Evolutionary conservation across 106 monocot genomes (phyloP).

Genomic region (Acorus calamus): DNA sequence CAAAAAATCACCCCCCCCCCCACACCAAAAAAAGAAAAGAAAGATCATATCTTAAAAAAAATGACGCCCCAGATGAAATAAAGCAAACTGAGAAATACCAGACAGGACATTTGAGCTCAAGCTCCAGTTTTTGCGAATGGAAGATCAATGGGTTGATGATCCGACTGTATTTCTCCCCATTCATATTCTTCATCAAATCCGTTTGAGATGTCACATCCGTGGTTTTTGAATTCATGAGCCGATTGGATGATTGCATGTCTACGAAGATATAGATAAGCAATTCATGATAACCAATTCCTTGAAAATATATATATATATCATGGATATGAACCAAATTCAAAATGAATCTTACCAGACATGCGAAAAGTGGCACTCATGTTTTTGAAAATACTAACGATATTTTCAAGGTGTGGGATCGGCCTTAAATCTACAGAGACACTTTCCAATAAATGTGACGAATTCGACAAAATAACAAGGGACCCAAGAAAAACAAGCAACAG

Average conservation of each 20-base stretch:
- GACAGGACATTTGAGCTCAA: slow-evolving; percentile 65
- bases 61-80: background rate
- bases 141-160: slow-evolving; percentile 43
- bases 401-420: slow-evolving; percentile 43
- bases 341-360: slow-evolving; percentile 24
- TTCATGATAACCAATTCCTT: background rate
- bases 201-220: too few relatives aligned
- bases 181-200: too few relatives aligned
- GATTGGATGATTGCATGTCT: background rate
- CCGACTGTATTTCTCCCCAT: slow-evolving; percentile 6
- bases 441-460: background rate
- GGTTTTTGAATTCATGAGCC: too few relatives aligned
- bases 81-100: slow-evolving; percentile 21
- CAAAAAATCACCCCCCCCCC: too few relatives aligned
- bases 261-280: background rate
- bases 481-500: too few relatives aligned
- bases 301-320: background rate
- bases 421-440: slow-evolving; percentile 48
- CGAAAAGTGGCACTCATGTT: slow-evolving; percentile 51
- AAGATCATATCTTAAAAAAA: background rate
- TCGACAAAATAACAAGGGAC: background rate
- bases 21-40: too few relatives aligned
- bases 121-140: slow-evolving; percentile 67
- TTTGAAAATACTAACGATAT: slow-evolving; percentile 53
- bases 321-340: background rate